Evolutionary conservation across 768 basidiomycete genomes (phyloP), one percentile per base, ranked within the genome.

Genomic region (Termitomyces sp.): DNA sequence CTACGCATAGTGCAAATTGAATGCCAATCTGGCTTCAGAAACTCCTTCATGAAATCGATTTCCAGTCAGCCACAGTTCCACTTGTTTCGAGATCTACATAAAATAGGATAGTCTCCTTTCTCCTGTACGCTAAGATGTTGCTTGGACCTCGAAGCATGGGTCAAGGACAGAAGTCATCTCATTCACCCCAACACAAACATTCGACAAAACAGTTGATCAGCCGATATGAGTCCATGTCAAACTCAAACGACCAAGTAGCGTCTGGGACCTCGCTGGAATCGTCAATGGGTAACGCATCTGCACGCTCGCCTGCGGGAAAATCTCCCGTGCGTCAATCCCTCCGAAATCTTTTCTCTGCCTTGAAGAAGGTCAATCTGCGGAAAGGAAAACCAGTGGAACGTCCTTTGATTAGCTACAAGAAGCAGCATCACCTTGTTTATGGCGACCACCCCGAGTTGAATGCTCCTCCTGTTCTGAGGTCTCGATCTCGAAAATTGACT

Each of bases 311-410:
- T 14, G 69, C 71, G 61, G 78, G 76, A 57, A 84, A 79, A 65
- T 86, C 83, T 5, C 82, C 84, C 2, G 71, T 89, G 50, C 80
- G 85, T 24, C 82, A 81, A 66, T 88, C 86, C 18, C 71, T 89
- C 60, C 78, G 81, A 41, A 88, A 83, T 61, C 66, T 88, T 31
- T 71, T 89, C 44, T 79, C 84, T 5, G 81, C 82, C 4, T 77
- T 88, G 72, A 85, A 78, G 70, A 86, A 82, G 67, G 71, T 65
- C 4, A 65, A 63, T 18, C 58, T 63, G 43, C 57, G 65, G 29
- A 72, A 69, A 56, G 62, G 60, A 6, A 64, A 63, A 46, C 56
- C 63, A 22, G 64, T 62, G 10, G 63, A 57, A 31, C 56, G 47
- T 10, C 53, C 56, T 44, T n/a, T 57, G 37, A 61, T 47, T 27